Conservation (phyloP, 768 basidiomycete species). For the Boletales sp. region DNA sequence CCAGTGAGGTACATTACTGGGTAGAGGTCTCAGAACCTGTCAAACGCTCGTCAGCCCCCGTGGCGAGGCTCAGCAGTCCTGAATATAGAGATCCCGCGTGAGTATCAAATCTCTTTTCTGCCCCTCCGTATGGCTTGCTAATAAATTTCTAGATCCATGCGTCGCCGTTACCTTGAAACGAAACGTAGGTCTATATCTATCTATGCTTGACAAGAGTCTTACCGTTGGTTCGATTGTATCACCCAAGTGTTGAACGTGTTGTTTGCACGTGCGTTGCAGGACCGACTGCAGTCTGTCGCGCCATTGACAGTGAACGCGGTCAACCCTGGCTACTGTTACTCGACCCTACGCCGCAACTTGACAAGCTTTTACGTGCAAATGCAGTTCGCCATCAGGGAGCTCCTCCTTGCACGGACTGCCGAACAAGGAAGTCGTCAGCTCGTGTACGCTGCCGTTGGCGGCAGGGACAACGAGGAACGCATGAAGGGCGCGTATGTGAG, state of each 20-base stretch:
- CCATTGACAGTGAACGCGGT: conserved; percentile 24
- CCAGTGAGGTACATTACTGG: conserved; percentile 28
- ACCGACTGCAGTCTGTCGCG: conserved; percentile 12
- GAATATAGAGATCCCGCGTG: conserved; percentile 20
- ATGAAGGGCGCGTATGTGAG: no score
- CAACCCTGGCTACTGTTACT: not conserved
- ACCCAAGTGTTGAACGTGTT: conserved; percentile 28
- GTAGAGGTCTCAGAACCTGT: conserved; percentile 17
- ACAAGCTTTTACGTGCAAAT: no score
- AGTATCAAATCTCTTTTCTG: not conserved
- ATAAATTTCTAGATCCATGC: conserved; percentile 11
- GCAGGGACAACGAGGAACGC: no score
- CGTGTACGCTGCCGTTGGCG: no score
- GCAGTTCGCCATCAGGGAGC: no score
- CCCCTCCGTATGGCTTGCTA: not conserved
- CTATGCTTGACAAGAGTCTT: no score
- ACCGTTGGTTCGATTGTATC: no score
- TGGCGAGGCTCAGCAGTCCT: conserved; percentile 22
- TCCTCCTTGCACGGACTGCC: no score
- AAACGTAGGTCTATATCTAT: conserved; percentile 21
- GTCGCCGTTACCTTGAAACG: conserved; percentile 18
- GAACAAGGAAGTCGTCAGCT: no score
- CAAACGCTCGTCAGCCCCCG: conserved; percentile 14
- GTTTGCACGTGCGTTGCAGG: conserved; percentile 28
- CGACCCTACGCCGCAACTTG: no score